A percentile compares a stretch with the other conserved stretches of the same genome.
phyloP scores from a whole-genome alignment of 225 moss, liverwort and hornwort genomes.

The Physcomitrium patens region DNA sequence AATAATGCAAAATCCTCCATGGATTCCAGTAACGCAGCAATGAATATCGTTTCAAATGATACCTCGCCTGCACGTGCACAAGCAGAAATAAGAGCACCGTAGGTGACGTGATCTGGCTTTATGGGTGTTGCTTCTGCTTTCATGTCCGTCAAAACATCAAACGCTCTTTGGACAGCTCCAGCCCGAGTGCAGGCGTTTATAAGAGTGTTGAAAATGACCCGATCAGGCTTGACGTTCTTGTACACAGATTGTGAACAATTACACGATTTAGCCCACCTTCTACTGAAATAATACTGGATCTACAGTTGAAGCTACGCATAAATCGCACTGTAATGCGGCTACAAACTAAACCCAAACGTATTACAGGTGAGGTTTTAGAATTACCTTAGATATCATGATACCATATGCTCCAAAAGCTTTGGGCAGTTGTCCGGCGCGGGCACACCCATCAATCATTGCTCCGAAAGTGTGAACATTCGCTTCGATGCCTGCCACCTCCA shows the following conservation, averaged over 20 bases:
- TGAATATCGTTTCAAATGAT: not conserved
- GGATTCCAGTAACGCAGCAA: no score
- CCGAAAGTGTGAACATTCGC: conserved; percentile 61
- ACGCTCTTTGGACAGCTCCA: conserved; percentile 76
- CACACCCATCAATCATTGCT: conserved; percentile 80
- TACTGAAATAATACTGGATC: not conserved
- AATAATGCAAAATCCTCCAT: no score
- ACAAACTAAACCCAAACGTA: no score
- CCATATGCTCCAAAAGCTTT: conserved; percentile 83
- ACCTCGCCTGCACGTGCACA: conserved; percentile 72
- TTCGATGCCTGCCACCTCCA: conserved; percentile 60
- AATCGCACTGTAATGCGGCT: no score
- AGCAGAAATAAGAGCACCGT: conserved; percentile 65
- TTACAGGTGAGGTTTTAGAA: no score
- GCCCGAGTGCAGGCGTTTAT: conserved; percentile 74
- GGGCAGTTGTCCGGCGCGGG: conserved; percentile 67
- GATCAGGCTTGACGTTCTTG: conserved; percentile 71
- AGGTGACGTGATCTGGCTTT: conserved; percentile 63
- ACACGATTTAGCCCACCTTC: not conserved
- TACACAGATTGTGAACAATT: not conserved
- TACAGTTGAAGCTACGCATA: not conserved
- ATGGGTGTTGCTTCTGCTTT: conserved; percentile 58
- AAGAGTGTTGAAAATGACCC: conserved; percentile 73
- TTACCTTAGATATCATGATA: conserved; percentile 73
- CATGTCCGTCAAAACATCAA: conserved; percentile 75